Percentiles rank a stretch among this genome's conserved stretches.
Conservation (phyloP, 768 basidiomycete species). For the Sistotremastrum suecicum region DNA sequence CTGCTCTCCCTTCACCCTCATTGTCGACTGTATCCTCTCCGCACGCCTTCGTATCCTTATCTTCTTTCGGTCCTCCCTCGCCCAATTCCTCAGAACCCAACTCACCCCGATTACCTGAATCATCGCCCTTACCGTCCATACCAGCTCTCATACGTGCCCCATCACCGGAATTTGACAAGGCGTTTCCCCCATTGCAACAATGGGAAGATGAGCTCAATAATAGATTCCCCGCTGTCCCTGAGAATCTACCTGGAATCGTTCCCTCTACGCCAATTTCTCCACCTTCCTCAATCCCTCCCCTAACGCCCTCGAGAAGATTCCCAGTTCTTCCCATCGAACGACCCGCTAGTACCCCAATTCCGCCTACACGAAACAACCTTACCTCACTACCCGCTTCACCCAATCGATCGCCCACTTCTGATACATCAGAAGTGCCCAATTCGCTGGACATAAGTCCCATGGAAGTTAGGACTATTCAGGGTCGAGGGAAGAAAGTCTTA, state of each 20-base stretch:
- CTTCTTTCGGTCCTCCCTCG: slow-evolving; percentile 63
- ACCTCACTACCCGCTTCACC: slow-evolving; percentile 48
- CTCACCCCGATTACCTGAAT: slow-evolving; percentile 32
- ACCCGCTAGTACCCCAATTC: slow-evolving; percentile 59
- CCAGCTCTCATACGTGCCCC: not conserved
- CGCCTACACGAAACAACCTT: slow-evolving; percentile 40
- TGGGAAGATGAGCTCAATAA: slow-evolving; percentile 2
- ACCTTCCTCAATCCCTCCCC: slow-evolving; percentile 1
- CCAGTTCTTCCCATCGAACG: slow-evolving; percentile 34
- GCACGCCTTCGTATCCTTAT: slow-evolving; percentile 57
- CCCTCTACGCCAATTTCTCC: not conserved
- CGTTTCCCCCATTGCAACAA: slow-evolving; percentile 51
- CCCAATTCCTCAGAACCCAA: slow-evolving; percentile 58
- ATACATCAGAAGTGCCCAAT: too few relatives aligned
- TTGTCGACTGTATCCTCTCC: slow-evolving; percentile 28
- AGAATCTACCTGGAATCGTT: not conserved
- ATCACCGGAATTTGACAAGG: slow-evolving; percentile 30
- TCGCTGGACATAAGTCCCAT: too few relatives aligned
- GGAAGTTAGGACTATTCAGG: too few relatives aligned
- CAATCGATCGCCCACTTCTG: slow-evolving; percentile 9
- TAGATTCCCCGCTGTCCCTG: too few relatives aligned
- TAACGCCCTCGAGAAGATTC: slow-evolving; percentile 6
- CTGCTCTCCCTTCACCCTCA: slow-evolving; percentile 9
- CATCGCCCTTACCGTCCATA: slow-evolving; percentile 12
- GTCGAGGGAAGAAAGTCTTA: slow-evolving; percentile 37